phyloP scores from a whole-genome alignment of 2,329 filamentous ascomycete genomes.

The Exophiala sp. region DNA sequence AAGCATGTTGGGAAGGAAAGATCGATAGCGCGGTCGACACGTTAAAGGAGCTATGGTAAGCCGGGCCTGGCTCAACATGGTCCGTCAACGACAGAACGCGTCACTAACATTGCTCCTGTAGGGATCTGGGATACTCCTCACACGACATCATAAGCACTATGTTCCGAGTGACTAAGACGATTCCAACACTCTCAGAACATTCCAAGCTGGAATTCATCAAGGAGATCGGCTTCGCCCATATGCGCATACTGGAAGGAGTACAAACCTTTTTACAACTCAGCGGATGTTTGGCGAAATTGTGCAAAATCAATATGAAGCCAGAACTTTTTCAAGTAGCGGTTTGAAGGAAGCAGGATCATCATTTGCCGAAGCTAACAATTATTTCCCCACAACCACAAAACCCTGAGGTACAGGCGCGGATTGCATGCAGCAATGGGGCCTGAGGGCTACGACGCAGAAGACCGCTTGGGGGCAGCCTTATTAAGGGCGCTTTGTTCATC shows the following conservation, averaged over 20 bases:
- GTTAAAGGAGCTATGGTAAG: conserved; percentile 81
- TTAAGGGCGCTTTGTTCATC: too few species aligned
- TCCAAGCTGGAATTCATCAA: conserved; percentile 96
- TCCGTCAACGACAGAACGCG: conserved; percentile 4
- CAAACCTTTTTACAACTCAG: conserved; percentile 92
- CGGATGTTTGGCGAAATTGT: conserved; percentile 84
- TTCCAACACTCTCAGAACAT: conserved; percentile 87
- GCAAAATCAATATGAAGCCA: conserved; percentile 95
- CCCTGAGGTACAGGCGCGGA: background rate
- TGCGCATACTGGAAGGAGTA: conserved; percentile 97
- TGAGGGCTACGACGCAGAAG: background rate
- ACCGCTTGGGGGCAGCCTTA: too few species aligned
- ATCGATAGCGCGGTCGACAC: conserved; percentile 82
- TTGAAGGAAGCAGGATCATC: background rate
- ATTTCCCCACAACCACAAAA: too few species aligned
- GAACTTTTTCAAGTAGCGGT: conserved; percentile 62
- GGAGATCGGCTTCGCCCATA: conserved; percentile 98
- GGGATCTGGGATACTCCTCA: conserved; percentile 88
- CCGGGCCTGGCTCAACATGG: conserved; percentile 1
- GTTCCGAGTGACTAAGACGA: conserved; percentile 97
- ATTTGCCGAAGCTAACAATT: too few species aligned
- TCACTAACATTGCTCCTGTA: conserved; percentile 29
- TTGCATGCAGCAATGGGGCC: too few species aligned
- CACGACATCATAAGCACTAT: conserved; percentile 99
- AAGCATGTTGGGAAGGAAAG: conserved; percentile 89